Evolutionary conservation across 257 asterid species (phyloP).

Genomic region (Solanum peruvianum): DNA sequence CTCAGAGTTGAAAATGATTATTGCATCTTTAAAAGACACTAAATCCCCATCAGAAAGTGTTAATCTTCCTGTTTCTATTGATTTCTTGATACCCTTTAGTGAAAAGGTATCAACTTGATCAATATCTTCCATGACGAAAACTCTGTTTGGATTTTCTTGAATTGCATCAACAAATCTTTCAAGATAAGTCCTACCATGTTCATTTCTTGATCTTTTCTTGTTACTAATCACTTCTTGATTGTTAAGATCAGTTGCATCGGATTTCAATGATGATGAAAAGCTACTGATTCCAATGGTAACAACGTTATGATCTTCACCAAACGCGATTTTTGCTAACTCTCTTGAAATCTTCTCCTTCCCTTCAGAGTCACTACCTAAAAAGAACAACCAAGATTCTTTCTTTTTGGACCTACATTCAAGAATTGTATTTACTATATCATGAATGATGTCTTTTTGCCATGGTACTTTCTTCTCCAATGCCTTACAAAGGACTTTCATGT

Average conservation of each 20-base stretch:
- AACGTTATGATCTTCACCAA: conserved; percentile 34
- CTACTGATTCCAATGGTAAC: conserved; percentile 31
- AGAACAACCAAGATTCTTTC: conserved; percentile 51
- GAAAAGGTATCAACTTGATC: conserved; percentile 35
- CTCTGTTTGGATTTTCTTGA: conserved; percentile 50
- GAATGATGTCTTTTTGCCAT: conserved; percentile 42
- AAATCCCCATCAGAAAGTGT: conserved; percentile 18
- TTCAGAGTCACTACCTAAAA: conserved; percentile 48
- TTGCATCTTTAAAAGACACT: conserved; percentile 52
- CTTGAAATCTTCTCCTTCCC: conserved; percentile 59
- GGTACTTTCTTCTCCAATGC: conserved; percentile 59
- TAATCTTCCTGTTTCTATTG: conserved; percentile 34
- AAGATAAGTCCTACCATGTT: conserved; percentile 37
- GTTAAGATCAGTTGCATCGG: conserved; percentile 9
- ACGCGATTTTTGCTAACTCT: conserved; percentile 49
- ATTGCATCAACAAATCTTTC: conserved; percentile 54
- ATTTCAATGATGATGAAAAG: conserved; percentile 16
- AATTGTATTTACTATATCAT: conserved; percentile 36
- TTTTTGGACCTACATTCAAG: conserved; percentile 47
- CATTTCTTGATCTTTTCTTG: conserved; percentile 53
- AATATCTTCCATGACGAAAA: conserved; percentile 56
- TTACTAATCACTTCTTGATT: conserved; percentile 33
- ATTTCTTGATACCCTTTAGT: conserved; percentile 31
- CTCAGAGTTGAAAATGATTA: conserved; percentile 50
- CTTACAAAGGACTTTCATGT: conserved; percentile 18